These are phyloP conservation scores for Mucor irregularis DNA, from an alignment of 371 early-diverging fungal species.

Conservation along the genomic window DNA sequence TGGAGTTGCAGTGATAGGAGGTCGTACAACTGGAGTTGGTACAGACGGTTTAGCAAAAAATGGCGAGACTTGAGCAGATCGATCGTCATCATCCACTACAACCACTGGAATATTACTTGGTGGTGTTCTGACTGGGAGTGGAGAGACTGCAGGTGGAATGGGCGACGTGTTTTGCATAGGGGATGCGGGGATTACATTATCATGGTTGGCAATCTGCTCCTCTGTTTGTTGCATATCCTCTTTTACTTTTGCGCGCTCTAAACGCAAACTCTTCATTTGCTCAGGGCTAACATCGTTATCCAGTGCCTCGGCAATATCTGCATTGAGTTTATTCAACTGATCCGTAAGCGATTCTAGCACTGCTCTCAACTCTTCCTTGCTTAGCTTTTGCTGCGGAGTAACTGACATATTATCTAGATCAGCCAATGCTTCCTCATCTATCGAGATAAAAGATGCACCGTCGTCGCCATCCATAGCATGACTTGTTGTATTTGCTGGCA, in stretches of 20 bases:
- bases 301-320: constrained; percentile 2
- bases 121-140: no score
- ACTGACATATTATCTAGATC: neutral
- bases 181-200: no score
- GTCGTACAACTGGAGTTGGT: neutral
- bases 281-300: neutral
- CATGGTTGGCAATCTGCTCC: no score
- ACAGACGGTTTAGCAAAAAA: neutral
- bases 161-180: no score
- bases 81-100: constrained; percentile 1
- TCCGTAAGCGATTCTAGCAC: neutral
- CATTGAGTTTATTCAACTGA: neutral
- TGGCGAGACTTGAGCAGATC: neutral
- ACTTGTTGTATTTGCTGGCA: no score
- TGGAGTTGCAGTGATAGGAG: neutral
- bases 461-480: neutral
- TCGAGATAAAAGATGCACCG: neutral
- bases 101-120: no score
- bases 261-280: neutral
- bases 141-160: no score
- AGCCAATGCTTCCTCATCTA: neutral
- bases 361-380: neutral
- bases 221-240: neutral
- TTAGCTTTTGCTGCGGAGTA: neutral
- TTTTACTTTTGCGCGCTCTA: neutral